phyloP scores from a whole-genome alignment of 2,329 filamentous ascomycete species.

The Hypoxylon sp. region DNA sequence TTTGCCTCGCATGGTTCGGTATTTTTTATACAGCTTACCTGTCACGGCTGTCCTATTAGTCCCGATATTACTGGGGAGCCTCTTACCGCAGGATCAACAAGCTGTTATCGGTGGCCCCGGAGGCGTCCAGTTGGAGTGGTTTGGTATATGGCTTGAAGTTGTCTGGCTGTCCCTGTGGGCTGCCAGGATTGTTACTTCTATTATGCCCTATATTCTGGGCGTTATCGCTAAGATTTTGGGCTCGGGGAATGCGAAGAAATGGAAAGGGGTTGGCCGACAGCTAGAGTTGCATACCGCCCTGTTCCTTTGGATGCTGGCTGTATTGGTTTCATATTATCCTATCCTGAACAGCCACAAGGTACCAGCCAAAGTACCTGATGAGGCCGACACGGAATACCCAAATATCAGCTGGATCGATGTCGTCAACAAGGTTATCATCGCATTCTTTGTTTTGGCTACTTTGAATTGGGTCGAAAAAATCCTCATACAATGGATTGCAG shows the following conservation, averaged over 20 bases:
- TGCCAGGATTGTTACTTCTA: conserved; percentile 68
- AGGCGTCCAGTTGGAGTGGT: conserved; percentile 87
- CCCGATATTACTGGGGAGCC: conserved; percentile 75
- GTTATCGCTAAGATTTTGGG: conserved; percentile 77
- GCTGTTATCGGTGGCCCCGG: conserved; percentile 75
- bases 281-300: conserved; percentile 88
- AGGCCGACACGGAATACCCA: conserved; percentile 62
- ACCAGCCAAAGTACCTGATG: conserved; percentile 52
- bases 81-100: conserved; percentile 63
- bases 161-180: conserved; percentile 94
- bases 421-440: conserved; percentile 88
- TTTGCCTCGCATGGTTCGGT: conserved; percentile 76
- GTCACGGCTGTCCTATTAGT: conserved; percentile 75
- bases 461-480: conserved; percentile 94
- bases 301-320: conserved; percentile 92
- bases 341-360: conserved; percentile 76
- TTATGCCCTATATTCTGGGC: conserved; percentile 64
- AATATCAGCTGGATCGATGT: conserved; percentile 79
- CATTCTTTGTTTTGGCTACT: conserved; percentile 82
- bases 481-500: conserved; percentile 93
- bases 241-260: conserved; percentile 92
- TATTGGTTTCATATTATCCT: conserved; percentile 87
- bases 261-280: conserved; percentile 88
- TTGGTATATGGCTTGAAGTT: conserved; percentile 94
- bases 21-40: conserved; percentile 79